phyloP scores from a whole-genome alignment of 2,329 filamentous ascomycete genomes.

The Trichophyton schoenleinii region DNA sequence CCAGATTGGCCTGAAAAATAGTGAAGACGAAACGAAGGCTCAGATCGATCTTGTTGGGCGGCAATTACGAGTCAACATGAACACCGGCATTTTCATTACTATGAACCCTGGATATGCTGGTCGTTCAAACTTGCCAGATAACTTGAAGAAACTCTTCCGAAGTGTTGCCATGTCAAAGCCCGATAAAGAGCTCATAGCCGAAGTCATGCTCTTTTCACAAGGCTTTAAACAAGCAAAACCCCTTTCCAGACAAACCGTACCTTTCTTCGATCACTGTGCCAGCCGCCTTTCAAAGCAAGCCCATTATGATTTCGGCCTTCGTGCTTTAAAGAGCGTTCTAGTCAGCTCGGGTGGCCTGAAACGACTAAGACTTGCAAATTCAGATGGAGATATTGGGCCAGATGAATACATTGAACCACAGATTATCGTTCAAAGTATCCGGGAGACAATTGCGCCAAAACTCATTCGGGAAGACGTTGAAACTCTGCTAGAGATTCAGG shows the following conservation, averaged over 20 bases:
- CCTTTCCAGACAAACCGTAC: conserved; percentile 88
- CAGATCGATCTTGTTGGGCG: conserved; percentile 92
- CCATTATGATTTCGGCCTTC: conserved; percentile 96
- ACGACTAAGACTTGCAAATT: conserved; percentile 57
- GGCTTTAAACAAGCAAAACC: conserved; percentile 94
- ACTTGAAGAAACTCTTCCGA: conserved; percentile 98
- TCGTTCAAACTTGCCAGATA: conserved; percentile 94
- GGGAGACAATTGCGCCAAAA: conserved; percentile 96
- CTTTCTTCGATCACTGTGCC: conserved; percentile 91
- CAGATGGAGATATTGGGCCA: conserved; percentile 45
- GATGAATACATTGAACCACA: conserved; percentile 79
- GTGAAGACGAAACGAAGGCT: conserved; percentile 64
- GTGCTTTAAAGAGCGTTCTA: conserved; percentile 94
- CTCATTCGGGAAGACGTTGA: conserved; percentile 86
- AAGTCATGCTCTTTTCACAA: conserved; percentile 99
- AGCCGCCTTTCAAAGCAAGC: conserved; percentile 80
- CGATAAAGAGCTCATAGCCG: conserved; percentile 97
- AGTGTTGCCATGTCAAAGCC: conserved; percentile 99
- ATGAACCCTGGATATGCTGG: conserved; percentile 99
- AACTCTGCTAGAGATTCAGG: conserved; percentile 72
- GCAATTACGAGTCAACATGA: conserved; percentile 74
- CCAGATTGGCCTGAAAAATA: conserved; percentile 83
- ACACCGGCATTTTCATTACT: conserved; percentile 98
- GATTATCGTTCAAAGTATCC: conserved; percentile 95
- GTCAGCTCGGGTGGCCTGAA: conserved; percentile 96